These are phyloP conservation scores for Candida gorgasii DNA, from an alignment of 805 yeast species.

Conservation along the genomic window DNA sequence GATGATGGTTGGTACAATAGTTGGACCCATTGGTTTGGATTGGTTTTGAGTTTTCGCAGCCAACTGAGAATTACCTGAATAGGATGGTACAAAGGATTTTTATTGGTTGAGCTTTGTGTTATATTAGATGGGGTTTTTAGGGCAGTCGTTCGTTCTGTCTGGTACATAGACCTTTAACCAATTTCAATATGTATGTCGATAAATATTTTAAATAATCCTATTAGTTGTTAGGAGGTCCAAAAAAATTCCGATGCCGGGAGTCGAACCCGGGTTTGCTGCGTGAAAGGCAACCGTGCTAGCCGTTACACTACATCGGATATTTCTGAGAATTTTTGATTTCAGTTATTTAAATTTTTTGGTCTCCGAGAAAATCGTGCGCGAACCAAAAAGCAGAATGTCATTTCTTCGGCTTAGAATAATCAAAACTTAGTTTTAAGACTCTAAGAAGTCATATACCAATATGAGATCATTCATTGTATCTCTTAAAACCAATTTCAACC, in stretches of 20 bases:
- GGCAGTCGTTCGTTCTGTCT: too few species aligned
- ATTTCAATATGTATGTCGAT: too few species aligned
- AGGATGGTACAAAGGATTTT: constrained; percentile 10
- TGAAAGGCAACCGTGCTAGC: constrained; percentile 56
- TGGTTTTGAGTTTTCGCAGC: constrained; percentile 9
- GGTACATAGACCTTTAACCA: too few species aligned
- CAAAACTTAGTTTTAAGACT: too few species aligned
- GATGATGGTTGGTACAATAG: constrained; percentile 13
- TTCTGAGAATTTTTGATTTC: not conserved
- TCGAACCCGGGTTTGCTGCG: constrained; percentile 74
- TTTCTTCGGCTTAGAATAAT: too few species aligned
- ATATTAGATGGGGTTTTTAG: not conserved
- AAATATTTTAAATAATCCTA: not conserved
- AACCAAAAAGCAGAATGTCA: too few species aligned
- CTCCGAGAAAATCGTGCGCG: too few species aligned
- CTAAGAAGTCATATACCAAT: too few species aligned
- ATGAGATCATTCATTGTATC: too few species aligned
- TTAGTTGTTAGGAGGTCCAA: not conserved
- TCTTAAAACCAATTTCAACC: too few species aligned
- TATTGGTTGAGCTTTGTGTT: not conserved
- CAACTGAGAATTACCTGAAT: constrained; percentile 6
- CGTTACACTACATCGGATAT: constrained; percentile 52
- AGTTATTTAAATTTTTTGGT: too few species aligned
- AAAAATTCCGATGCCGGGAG: constrained; percentile 75
- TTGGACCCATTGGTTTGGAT: not conserved